Evolutionary conservation across 352 stramenopile species (phyloP), one percentile per base, ranked within the genome.

Genomic region (Plasmopara halstedii): DNA sequence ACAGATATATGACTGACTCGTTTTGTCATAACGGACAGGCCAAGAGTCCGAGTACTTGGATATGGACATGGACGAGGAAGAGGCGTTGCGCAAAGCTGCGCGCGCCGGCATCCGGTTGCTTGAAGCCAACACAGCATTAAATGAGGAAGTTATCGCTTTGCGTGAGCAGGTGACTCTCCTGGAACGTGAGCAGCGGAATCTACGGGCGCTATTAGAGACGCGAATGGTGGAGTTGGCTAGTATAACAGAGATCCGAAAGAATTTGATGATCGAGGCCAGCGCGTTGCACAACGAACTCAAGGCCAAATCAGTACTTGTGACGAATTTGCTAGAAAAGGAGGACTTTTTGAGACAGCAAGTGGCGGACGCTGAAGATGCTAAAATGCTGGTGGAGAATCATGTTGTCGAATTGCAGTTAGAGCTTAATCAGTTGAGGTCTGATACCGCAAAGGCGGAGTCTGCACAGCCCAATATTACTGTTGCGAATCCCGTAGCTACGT

Each of bases 61-160:
- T 29, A 56, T 67, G 33, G 58, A 66, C 14, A 42, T 73, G 42
- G 71, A 83, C 37, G 74, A 83, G 29, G 66, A 81, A n/a, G 71
- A 86, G 25, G 67, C 72, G 36, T 64, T 88, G 14, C 72, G 59
- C 35, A 76, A 75, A 27, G 74, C 79, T 23, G 79, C 76, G 9
- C 76, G 79, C 27, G 73, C 73, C 13, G 79, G 79, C 0, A 84
- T 91, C 27, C 55, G 79, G 40, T 50, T 91, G 26, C 50, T 91
- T 37, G 79, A 91, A 58, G 67, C 76, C 45, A 91, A 88, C 33
- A 62, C 75, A 23, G 76, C 83, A 40, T 56, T 91, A 6, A 59
- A 80, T 25, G 66, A 74, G 29, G 71, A 88, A 42, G 73, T 81
- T 3, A 44, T 39, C 14, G 71, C 75, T 10, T 55, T 91, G 31